These are phyloP conservation scores for Acanthochlamys bracteata DNA, from an alignment of 106 monocot species.

Conservation along the genomic window DNA sequence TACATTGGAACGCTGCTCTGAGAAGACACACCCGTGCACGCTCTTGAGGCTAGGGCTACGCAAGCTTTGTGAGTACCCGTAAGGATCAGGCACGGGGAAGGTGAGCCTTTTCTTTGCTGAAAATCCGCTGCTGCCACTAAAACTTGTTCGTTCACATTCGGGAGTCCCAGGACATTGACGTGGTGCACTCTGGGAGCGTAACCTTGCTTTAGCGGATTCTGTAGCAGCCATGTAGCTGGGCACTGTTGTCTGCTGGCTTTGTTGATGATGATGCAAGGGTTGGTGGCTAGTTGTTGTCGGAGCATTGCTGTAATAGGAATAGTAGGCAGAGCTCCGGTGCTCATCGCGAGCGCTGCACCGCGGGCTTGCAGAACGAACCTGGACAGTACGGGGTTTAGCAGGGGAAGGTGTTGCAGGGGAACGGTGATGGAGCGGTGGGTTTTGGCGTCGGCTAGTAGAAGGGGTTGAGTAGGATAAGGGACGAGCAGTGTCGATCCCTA, in stretches of 20 bases:
- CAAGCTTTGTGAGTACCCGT: conserved; percentile 34
- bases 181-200: conserved; percentile 87
- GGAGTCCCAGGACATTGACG: conserved; percentile 75
- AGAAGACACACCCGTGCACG: conserved; percentile 42
- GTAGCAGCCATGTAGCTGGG: conserved; percentile 99
- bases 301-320: background rate
- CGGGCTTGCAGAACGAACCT: conserved; percentile 88
- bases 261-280: conserved; percentile 5
- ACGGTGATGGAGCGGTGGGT: conserved; percentile 22
- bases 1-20: conserved; percentile 60
- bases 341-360: conserved; percentile 31
- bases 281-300: background rate
- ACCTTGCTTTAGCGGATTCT: conserved; percentile 83
- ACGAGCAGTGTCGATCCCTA: conserved; percentile 74
- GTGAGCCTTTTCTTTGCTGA: conserved; percentile 75
- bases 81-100: conserved; percentile 42
- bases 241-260: conserved; percentile 13
- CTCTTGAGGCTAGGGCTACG: conserved; percentile 82
- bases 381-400: conserved; percentile 40
- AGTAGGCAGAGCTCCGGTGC: conserved; percentile 1
- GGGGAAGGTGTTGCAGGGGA: conserved; percentile 76
- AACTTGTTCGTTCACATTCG: conserved; percentile 36
- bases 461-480: conserved; percentile 54
- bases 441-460: background rate
- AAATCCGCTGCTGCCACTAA: conserved; percentile 2